phyloP scores from a whole-genome alignment of 805 yeast species.

The Grigorovia transvaalensis region DNA sequence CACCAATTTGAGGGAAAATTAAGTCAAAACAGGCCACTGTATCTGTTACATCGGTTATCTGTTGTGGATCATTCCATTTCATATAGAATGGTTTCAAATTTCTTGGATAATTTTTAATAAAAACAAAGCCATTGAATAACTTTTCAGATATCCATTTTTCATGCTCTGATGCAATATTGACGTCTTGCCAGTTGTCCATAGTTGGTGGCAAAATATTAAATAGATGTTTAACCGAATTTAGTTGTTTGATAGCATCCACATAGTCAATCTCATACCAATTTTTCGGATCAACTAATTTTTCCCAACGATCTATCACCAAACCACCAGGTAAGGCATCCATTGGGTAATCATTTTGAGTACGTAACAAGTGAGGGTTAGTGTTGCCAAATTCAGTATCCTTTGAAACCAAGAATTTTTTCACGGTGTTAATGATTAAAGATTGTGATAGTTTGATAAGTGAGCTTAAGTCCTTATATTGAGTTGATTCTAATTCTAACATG shows the following conservation, averaged over 20 bases:
- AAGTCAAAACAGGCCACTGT: constrained; percentile 90
- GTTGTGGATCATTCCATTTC: constrained; percentile 40
- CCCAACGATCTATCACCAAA: constrained; percentile 45
- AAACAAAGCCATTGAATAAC: constrained; percentile 59
- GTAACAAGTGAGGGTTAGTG: neutral
- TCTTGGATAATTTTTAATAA: constrained; percentile 81
- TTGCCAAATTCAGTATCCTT: constrained; percentile 7
- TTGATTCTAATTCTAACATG: constrained; percentile 92
- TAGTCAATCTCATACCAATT: constrained; percentile 69
- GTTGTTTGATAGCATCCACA: constrained; percentile 52
- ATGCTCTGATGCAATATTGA: constrained; percentile 62
- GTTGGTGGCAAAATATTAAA: constrained; percentile 1
- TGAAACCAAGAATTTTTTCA: neutral
- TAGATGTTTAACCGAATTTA: constrained; percentile 3
- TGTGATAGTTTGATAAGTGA: constrained; percentile 51
- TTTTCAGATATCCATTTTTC: constrained; percentile 82
- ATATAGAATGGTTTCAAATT: constrained; percentile 83
- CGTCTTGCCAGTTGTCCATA: neutral
- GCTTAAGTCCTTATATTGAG: constrained; percentile 46
- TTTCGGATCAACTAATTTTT: constrained; percentile 31
- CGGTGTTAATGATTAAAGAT: neutral
- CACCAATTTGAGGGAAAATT: constrained; percentile 85
- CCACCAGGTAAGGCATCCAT: constrained; percentile 8
- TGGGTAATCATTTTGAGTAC: constrained; percentile 2
- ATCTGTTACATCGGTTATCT: constrained; percentile 3